Conservation (phyloP, 495 filamentous ascomycete species). For the Penicillium macrosclerotiorum region DNA sequence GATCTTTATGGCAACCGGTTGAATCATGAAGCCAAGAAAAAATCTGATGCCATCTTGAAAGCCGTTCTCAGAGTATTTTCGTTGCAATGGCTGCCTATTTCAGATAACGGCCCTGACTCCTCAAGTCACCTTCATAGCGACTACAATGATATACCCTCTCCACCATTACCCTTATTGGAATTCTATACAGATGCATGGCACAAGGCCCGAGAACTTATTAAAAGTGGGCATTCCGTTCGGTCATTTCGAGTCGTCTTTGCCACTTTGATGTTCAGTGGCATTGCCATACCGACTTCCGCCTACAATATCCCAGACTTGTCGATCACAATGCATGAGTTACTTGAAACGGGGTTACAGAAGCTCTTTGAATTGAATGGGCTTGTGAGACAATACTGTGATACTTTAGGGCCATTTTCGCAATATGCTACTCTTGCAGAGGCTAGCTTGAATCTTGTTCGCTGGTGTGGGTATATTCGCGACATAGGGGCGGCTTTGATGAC, state of each 20-base stretch:
- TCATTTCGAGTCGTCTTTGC: slow-evolving; percentile 21
- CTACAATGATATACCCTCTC: too few species aligned
- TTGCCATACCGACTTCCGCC: slow-evolving; percentile 11
- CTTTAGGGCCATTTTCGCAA: slow-evolving; percentile 17
- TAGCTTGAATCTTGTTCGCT: slow-evolving; percentile 19
- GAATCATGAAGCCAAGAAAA: slow-evolving; percentile 1
- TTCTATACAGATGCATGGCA: slow-evolving; percentile 20
- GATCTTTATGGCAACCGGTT: slow-evolving; percentile 25
- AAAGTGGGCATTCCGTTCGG: slow-evolving; percentile 3
- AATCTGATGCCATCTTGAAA: slow-evolving; percentile 18
- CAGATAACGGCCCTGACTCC: neutral
- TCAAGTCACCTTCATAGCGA: neutral
- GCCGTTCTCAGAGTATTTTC: slow-evolving; percentile 19
- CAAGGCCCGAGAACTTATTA: slow-evolving; percentile 3
- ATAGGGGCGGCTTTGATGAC: slow-evolving; percentile 21
- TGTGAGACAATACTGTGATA: slow-evolving; percentile 15
- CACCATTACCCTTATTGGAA: too few species aligned
- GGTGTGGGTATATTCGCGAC: slow-evolving; percentile 21
- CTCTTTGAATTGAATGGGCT: slow-evolving; percentile 12
- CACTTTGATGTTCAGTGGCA: slow-evolving; percentile 21
- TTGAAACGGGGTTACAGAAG: slow-evolving; percentile 10
- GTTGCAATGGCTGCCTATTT: slow-evolving; percentile 24
- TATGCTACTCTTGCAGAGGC: slow-evolving; percentile 19
- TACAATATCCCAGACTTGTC: neutral
- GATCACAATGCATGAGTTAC: slow-evolving; percentile 2